Conservation (phyloP, 208 protist genomes). For the Leishmania guyanensis region DNA sequence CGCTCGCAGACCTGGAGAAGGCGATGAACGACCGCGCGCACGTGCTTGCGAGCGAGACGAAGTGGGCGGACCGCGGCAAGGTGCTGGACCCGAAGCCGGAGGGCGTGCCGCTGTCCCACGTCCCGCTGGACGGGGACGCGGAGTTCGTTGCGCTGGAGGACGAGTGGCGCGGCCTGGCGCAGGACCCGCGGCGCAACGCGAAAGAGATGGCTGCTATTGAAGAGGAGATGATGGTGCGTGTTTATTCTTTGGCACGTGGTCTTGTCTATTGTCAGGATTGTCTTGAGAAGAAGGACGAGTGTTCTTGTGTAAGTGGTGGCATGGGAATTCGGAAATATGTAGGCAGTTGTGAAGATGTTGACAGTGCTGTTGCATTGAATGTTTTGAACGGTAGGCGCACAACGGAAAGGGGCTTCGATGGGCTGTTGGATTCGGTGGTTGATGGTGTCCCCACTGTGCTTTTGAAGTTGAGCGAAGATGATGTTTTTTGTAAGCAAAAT, state of each 20-base stretch:
- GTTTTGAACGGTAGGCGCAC: not conserved
- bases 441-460: not conserved
- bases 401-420: not conserved
- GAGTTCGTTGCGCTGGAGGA: conserved; percentile 32
- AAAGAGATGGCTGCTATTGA: conserved; percentile 11
- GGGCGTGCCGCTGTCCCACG: conserved; percentile 37
- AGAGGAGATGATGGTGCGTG: not conserved
- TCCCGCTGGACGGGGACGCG: conserved; percentile 41
- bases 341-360: too few species aligned
- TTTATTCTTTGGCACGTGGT: too few species aligned
- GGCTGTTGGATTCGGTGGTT: not conserved
- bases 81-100: conserved; percentile 46
- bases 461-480: not conserved
- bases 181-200: conserved; percentile 6
- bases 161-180: conserved; percentile 19
- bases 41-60: too few species aligned
- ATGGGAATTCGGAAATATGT: not conserved
- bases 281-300: too few species aligned
- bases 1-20: too few species aligned
- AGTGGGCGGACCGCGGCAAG: conserved; percentile 25
- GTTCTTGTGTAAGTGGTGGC: too few species aligned
- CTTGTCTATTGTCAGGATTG: too few species aligned
- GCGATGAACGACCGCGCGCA: too few species aligned
- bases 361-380: too few species aligned
- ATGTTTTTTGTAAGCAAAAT: not conserved